Percentiles rank a stretch among this genome's conserved stretches.
These are phyloP conservation scores for Neoscytalidium dimidiatum DNA, from an alignment of 2,329 filamentous ascomycete species.

Conservation along the genomic window DNA sequence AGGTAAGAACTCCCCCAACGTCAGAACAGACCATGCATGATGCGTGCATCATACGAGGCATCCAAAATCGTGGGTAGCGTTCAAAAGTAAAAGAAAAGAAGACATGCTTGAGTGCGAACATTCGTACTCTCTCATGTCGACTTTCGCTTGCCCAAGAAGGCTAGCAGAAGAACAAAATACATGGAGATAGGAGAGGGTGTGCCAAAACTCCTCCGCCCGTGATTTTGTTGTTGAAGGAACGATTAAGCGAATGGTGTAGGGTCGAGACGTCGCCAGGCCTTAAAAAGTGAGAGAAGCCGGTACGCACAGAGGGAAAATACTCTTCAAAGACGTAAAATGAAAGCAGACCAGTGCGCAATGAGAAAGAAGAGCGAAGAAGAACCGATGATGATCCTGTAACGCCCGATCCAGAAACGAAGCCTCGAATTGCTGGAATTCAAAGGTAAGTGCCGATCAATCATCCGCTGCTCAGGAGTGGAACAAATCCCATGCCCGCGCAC, in stretches of 20 bases:
- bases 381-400: neutral
- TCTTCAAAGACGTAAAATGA: neutral
- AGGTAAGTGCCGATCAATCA: neutral
- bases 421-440: neutral
- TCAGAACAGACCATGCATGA: slow-evolving; percentile 11
- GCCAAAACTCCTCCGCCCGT: neutral
- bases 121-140: neutral
- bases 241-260: slow-evolving; percentile 16
- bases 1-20: neutral
- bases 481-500: slow-evolving; percentile 90
- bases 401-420: slow-evolving; percentile 3
- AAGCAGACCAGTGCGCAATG: slow-evolving; percentile 6
- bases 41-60: slow-evolving; percentile 16
- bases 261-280: slow-evolving; percentile 8
- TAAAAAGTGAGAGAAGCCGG: slow-evolving; percentile 14
- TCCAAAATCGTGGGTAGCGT: slow-evolving; percentile 8
- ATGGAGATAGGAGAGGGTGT: neutral
- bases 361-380: neutral
- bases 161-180: neutral
- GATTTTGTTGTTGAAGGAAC: neutral
- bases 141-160: neutral
- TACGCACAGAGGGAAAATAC: neutral
- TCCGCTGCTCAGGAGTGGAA: slow-evolving; percentile 74
- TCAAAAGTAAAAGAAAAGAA: neutral
- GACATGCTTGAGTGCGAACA: neutral